Percentiles rank a stretch among this genome's conserved stretches.
These are phyloP conservation scores for Stemphylium vesicarium DNA, from an alignment of 2,329 filamentous ascomycete genomes.

Conservation along the genomic window DNA sequence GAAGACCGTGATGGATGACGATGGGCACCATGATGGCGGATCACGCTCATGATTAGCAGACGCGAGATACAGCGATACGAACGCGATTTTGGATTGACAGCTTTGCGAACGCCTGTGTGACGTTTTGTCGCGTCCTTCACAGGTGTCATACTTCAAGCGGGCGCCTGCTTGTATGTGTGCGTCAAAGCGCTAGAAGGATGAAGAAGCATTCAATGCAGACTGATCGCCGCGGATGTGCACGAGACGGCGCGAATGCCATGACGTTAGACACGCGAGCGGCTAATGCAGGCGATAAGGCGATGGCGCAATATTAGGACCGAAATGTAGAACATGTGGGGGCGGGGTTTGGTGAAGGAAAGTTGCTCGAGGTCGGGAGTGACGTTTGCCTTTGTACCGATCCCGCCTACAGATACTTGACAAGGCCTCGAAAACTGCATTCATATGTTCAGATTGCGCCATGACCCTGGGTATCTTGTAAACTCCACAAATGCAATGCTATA, in stretches of 20 bases:
- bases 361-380: neutral
- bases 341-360: neutral
- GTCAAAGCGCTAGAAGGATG: neutral
- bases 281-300: conserved; percentile 5
- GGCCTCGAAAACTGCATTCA: neutral
- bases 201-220: conserved; percentile 3
- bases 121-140: conserved; percentile 3
- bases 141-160: neutral
- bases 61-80: neutral
- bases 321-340: conserved; percentile 6
- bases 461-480: conserved; percentile 21
- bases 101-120: neutral
- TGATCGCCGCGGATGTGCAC: neutral
- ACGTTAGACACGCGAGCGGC: neutral
- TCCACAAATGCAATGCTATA: conserved; percentile 10
- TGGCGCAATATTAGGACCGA: conserved; percentile 14
- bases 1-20: conserved; percentile 38
- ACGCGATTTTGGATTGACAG: neutral
- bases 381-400: neutral
- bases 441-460: conserved; percentile 1
- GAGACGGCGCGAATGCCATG: neutral
- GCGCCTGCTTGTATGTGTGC: neutral
- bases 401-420: neutral
- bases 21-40: conserved; percentile 34
- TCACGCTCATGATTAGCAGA: conserved; percentile 3